Percentiles rank a stretch among this genome's conserved stretches.
These are phyloP conservation scores for Cicer pinnatifidum DNA, from an alignment of 306 rosid genomes.

Conservation along the genomic window DNA sequence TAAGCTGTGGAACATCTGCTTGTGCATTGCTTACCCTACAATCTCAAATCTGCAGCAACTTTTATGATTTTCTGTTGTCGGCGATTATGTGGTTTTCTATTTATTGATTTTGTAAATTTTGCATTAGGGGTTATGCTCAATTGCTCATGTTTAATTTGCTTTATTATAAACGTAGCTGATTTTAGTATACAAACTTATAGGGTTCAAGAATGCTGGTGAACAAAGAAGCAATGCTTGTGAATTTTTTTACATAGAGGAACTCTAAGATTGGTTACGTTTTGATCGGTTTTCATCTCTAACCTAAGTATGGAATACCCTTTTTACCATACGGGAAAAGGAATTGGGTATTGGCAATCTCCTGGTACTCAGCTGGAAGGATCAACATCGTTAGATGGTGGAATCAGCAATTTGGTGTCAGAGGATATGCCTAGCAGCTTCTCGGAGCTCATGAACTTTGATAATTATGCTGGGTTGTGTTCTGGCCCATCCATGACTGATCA, in stretches of 20 bases:
- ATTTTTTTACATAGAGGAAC: conserved; percentile 25
- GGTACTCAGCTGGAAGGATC: conserved; percentile 56
- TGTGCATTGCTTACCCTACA: neutral
- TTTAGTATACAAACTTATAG: conserved; percentile 29
- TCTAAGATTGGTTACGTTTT: conserved; percentile 28
- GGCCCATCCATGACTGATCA: conserved; percentile 60
- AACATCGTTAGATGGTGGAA: conserved; percentile 49
- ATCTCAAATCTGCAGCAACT: conserved; percentile 12
- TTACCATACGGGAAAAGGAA: conserved; percentile 50
- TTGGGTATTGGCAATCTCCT: conserved; percentile 55
- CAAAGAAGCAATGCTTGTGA: conserved; percentile 30
- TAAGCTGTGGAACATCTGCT: conserved; percentile 7
- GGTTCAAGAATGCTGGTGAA: conserved; percentile 25
- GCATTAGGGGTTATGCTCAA: conserved; percentile 3
- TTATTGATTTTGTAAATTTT: conserved; percentile 24
- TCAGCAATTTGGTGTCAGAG: conserved; percentile 53
- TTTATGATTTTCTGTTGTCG: neutral
- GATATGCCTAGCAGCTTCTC: conserved; percentile 59
- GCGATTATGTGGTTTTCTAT: neutral
- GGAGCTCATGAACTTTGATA: conserved; percentile 68
- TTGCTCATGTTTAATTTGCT: conserved; percentile 36
- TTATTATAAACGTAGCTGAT: conserved; percentile 29
- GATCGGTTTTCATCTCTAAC: conserved; percentile 27
- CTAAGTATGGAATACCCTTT: conserved; percentile 61
- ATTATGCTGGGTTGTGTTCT: conserved; percentile 63